Conservation (phyloP, 2,329 filamentous ascomycete genomes). For the Neoarthrinium moseri region DNA sequence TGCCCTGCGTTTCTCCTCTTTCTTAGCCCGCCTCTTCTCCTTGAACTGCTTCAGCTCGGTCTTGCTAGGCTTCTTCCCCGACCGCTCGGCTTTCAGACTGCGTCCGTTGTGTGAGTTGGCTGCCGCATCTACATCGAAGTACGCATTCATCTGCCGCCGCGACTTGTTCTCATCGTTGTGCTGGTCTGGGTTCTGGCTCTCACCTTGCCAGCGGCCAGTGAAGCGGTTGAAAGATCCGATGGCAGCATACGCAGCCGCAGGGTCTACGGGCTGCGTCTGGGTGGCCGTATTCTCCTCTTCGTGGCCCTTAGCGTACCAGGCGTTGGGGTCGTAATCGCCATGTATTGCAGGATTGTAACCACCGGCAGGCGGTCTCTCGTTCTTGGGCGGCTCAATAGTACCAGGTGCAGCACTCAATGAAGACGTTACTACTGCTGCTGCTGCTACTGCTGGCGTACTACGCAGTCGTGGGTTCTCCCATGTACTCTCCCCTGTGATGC, state of each 20-base stretch:
- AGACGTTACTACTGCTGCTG: no score
- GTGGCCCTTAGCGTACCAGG: constrained; percentile 78
- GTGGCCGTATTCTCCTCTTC: constrained; percentile 35
- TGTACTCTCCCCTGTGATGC: constrained; percentile 71
- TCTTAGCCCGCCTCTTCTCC: constrained; percentile 83
- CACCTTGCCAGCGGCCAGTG: constrained; percentile 78
- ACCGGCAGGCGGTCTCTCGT: constrained; percentile 49
- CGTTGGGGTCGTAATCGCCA: constrained; percentile 92
- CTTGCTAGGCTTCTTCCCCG: constrained; percentile 80
- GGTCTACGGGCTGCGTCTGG: constrained; percentile 28
- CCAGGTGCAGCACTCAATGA: no score
- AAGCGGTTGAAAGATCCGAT: constrained; percentile 86
- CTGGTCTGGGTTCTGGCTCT: constrained; percentile 66
- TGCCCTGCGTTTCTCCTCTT: constrained; percentile 90
- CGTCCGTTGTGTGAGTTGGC: constrained; percentile 88
- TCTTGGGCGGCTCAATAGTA: constrained; percentile 29
- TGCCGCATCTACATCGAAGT: constrained; percentile 92
- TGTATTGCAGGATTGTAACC: constrained; percentile 97
- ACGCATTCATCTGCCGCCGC: constrained; percentile 84
- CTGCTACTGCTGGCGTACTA: constrained; percentile 18
- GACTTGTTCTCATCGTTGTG: constrained; percentile 88
- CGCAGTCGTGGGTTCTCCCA: constrained; percentile 82
- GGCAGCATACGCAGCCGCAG: constrained; percentile 56
- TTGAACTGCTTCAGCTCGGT: constrained; percentile 88
- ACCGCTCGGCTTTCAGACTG: constrained; percentile 87